Percentiles rank a stretch among this genome's conserved stretches.
phyloP scores from a whole-genome alignment of 2,329 filamentous ascomycete genomes.

The Xylaria sp. region DNA sequence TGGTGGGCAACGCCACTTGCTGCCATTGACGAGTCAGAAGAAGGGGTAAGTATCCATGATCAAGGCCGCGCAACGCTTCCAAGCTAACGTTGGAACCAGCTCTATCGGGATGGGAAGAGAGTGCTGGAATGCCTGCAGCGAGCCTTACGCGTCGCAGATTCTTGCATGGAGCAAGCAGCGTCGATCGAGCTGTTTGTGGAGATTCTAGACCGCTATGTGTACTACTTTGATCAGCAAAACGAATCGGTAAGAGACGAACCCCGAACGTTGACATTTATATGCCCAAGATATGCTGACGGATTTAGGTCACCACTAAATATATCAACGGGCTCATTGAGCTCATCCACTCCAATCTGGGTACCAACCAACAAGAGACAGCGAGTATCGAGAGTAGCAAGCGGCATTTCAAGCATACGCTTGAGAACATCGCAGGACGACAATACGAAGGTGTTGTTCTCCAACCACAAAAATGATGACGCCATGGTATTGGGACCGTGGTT shows the following conservation, averaged over 20 bases:
- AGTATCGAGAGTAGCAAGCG: conserved; percentile 87
- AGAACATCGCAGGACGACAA: conserved; percentile 88
- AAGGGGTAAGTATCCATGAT: conserved; percentile 37
- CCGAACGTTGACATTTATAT: not conserved
- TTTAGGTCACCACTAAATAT: conserved; percentile 87
- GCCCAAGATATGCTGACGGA: conserved; percentile 10
- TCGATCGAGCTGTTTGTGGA: conserved; percentile 98
- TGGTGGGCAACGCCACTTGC: conserved; percentile 95
- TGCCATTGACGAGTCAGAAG: conserved; percentile 76
- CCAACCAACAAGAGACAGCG: conserved; percentile 78
- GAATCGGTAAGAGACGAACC: conserved; percentile 71
- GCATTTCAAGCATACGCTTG: conserved; percentile 92
- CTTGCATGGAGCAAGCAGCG: conserved; percentile 97
- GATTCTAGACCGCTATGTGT: conserved; percentile 96
- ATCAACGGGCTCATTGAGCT: conserved; percentile 97
- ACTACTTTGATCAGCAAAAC: conserved; percentile 99
- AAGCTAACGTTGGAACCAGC: conserved; percentile 48
- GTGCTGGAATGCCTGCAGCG: conserved; percentile 96
- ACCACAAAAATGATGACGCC: conserved; percentile 45
- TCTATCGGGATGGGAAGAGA: conserved; percentile 96
- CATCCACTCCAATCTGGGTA: conserved; percentile 93
- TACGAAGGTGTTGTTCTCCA: conserved; percentile 89
- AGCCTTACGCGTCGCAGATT: conserved; percentile 92
- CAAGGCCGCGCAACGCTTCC: not conserved
- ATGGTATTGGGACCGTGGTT: not conserved